A percentile compares a stretch with the other conserved stretches of the same genome.
These are phyloP conservation scores for Podila epigama DNA, from an alignment of 192 early-diverging fungal species.

Conservation along the genomic window DNA sequence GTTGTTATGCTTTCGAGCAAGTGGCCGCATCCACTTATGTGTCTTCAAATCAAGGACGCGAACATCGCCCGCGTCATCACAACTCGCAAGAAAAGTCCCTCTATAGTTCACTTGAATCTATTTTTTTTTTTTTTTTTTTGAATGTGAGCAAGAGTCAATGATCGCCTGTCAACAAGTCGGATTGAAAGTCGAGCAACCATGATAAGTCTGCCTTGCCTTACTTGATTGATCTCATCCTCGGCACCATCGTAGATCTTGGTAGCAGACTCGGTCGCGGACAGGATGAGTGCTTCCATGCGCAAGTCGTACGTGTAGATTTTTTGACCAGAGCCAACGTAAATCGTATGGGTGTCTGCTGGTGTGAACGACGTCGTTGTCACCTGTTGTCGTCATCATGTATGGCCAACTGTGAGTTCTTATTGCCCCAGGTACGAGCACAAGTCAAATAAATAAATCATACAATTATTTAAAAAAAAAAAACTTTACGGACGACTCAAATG, in stretches of 20 bases:
- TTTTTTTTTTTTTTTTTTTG: neutral
- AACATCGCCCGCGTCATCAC: conserved; percentile 58
- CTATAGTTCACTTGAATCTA: conserved; percentile 60
- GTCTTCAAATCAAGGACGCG: conserved; percentile 55
- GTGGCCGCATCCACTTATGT: conserved; percentile 51
- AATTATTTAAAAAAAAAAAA: neutral
- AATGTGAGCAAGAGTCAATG: neutral
- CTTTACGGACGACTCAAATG: conserved; percentile 30
- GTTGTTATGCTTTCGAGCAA: conserved; percentile 53
- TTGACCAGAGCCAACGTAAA: conserved; percentile 28
- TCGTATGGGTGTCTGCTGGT: conserved; percentile 25
- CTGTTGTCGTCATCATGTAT: neutral
- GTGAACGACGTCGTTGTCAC: conserved; percentile 28
- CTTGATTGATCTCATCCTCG: conserved; percentile 60
- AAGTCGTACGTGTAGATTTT: conserved; percentile 55
- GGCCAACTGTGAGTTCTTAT: neutral
- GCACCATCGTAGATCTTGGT: conserved; percentile 48
- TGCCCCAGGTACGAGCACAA: neutral
- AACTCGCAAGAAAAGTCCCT: conserved; percentile 51
- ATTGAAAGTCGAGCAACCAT: neutral
- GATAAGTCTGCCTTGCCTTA: conserved; percentile 2
- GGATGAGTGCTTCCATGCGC: conserved; percentile 40
- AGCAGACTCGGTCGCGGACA: conserved; percentile 37
- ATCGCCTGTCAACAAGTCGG: neutral
- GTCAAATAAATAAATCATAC: neutral